phyloP scores from a whole-genome alignment of 805 yeast genomes.

The Wickerhamiella parazyma region DNA sequence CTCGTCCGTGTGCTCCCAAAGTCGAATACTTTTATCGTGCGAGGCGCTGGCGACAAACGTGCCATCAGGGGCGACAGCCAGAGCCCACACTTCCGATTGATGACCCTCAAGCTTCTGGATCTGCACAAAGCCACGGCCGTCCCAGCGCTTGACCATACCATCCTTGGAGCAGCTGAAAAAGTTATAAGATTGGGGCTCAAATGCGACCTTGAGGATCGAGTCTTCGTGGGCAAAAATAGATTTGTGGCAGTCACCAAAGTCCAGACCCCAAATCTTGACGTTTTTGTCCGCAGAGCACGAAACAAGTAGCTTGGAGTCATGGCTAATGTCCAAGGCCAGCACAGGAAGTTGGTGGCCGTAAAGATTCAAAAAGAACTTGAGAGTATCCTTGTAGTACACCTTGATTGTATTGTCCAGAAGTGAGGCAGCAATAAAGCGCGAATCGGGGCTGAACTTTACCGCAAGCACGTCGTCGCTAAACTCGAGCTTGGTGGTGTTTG shows the following conservation, averaged over 20 bases:
- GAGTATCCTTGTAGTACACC: constrained; percentile 73
- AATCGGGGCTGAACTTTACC: constrained; percentile 69
- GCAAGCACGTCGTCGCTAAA: constrained; percentile 72
- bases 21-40: constrained; percentile 83
- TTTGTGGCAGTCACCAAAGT: constrained; percentile 97
- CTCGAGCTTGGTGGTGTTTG: constrained; percentile 72
- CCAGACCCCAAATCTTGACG: constrained; percentile 96
- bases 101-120: constrained; percentile 79
- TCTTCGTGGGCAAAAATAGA: constrained; percentile 96
- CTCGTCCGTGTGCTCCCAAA: constrained; percentile 92
- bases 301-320: constrained; percentile 72
- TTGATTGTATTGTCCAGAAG: constrained; percentile 90
- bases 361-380: constrained; percentile 75
- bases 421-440: constrained; percentile 65
- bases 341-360: constrained; percentile 97
- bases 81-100: constrained; percentile 86
- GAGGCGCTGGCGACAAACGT: constrained; percentile 64
- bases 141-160: constrained; percentile 89
- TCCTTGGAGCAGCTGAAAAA: constrained; percentile 88
- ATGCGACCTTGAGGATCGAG: constrained; percentile 76
- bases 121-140: constrained; percentile 92
- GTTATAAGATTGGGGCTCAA: constrained; percentile 74
- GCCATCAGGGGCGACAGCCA: constrained; percentile 61
- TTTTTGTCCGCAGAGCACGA: constrained; percentile 97
- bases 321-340: constrained; percentile 77